Evolutionary conservation across 2,329 filamentous ascomycete species (phyloP).

Genomic region (Drechslerella stenobrocha): DNA sequence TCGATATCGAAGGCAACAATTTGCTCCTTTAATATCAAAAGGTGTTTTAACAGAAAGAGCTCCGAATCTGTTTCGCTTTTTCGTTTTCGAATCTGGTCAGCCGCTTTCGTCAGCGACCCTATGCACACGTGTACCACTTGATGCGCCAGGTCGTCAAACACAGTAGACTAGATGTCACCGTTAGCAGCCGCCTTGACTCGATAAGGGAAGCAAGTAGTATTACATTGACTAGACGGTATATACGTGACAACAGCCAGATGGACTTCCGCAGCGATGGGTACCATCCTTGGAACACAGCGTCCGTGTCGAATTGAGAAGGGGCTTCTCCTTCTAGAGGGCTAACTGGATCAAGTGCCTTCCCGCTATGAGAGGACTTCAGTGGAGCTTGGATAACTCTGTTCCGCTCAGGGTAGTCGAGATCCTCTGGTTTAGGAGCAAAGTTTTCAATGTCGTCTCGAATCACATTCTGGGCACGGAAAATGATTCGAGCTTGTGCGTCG

Average conservation of each 20-base stretch:
- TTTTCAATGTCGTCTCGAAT: conserved; percentile 69
- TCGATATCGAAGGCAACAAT: conserved; percentile 95
- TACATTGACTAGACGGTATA: conserved; percentile 71
- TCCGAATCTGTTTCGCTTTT: conserved; percentile 71
- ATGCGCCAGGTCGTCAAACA: conserved; percentile 73
- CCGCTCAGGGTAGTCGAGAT: conserved; percentile 66
- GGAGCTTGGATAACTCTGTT: conserved; percentile 59
- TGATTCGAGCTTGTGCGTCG: conserved; percentile 68
- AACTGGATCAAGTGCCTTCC: conserved; percentile 54
- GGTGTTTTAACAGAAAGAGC: conserved; percentile 90
- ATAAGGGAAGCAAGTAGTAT: conserved; percentile 32
- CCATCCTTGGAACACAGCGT: conserved; percentile 65
- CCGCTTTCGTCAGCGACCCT: conserved; percentile 73
- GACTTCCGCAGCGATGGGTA: conserved; percentile 70
- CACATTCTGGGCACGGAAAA: conserved; percentile 67
- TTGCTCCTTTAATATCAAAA: conserved; percentile 93
- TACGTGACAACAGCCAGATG: conserved; percentile 69
- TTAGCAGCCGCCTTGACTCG: conserved; percentile 46
- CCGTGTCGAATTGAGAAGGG: conserved; percentile 60
- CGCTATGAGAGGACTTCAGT: conserved; percentile 60
- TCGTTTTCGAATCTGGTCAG: conserved; percentile 67
- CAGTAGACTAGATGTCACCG: conserved; percentile 61
- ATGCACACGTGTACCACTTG: conserved; percentile 90
- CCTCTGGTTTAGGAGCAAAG: conserved; percentile 67
- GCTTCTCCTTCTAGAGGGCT: conserved; percentile 62